Evolutionary conservation across 2,329 filamentous ascomycete species (phyloP), one percentile per base, ranked within the genome.

Genomic region (Lachnellula cervina): DNA sequence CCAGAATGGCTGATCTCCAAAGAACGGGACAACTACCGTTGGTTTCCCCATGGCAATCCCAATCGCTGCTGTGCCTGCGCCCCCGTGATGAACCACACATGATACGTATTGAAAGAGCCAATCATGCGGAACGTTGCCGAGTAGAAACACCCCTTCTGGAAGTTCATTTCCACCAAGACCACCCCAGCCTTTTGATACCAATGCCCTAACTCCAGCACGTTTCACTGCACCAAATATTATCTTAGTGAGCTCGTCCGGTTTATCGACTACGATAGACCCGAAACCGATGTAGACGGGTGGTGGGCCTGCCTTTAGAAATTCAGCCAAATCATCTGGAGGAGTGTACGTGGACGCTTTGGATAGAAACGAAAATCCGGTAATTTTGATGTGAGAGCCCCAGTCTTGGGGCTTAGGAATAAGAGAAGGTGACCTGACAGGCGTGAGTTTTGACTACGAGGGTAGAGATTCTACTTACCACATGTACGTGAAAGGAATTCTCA

Each of bases 1-100:
- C 88, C 88, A 90, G 66, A 90, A 90, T 44, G 86, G 80, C 34
- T 91, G 88, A 66, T 91, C 88, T 2, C 87, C 88, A 60, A 90
- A 90, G 72, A 91, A 91, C 2, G 90, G 84, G 28, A 90, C 80
- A 46, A 75, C 69, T 78, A 89, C 86, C 7, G 85, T 90, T 0
- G 88, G 88, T 63, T 80, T 81, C 2, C 80, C 87, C 58, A 81
- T 85, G 66, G 87, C 87, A 44, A 91, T 76, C 1, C 86, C 86
- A 48, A 87, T 87, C 3, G 88, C 88, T 0, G 86, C 89, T 0
- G 87, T 90, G 2, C 87, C 87, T 1, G 88, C 88, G 9, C 87
- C 87, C 19, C 87, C 87, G 60, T 90, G 87, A 58, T 89, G 87
- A 2, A 90, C 81, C 6, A 85, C 85, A 0, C 82, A 84, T 44